phyloP scores from a whole-genome alignment of 2,329 filamentous ascomycete genomes.

The Coniochaeta pulveracea region DNA sequence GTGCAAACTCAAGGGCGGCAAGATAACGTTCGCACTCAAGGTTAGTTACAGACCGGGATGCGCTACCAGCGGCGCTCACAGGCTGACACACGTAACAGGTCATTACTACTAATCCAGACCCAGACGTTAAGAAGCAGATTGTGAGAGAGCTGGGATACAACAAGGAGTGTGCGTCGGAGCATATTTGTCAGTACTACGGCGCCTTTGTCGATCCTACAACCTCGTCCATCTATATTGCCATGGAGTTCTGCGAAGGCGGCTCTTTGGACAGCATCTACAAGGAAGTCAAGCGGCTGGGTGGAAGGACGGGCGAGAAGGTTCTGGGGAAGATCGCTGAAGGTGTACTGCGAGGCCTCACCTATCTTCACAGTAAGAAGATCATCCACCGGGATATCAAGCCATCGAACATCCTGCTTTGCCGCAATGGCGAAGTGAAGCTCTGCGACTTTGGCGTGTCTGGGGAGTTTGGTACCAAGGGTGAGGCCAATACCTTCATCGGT shows the following conservation, averaged over 20 bases:
- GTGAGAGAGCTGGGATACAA: constrained; percentile 94
- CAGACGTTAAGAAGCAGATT: constrained; percentile 97
- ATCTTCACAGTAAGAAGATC: constrained; percentile 90
- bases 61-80: not conserved
- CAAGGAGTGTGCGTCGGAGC: constrained; percentile 88
- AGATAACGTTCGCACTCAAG: constrained; percentile 93
- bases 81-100: constrained; percentile 43
- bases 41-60: constrained; percentile 32
- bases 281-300: constrained; percentile 90
- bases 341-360: constrained; percentile 85
- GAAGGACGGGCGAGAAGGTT: constrained; percentile 92
- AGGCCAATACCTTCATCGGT: constrained; percentile 97
- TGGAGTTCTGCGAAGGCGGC: constrained; percentile 98
- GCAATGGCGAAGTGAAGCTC: constrained; percentile 87
- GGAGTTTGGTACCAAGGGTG: constrained; percentile 96
- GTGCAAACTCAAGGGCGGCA: constrained; percentile 79
- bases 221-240: constrained; percentile 93
- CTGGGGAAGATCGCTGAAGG: constrained; percentile 94
- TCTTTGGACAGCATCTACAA: constrained; percentile 95
- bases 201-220: constrained; percentile 95
- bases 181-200: constrained; percentile 96
- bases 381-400: constrained; percentile 99
- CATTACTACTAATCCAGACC: constrained; percentile 95
- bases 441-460: constrained; percentile 98
- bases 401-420: constrained; percentile 88